phyloP scores from a whole-genome alignment of 306 rosid genomes.

The Casuarina glauca region DNA sequence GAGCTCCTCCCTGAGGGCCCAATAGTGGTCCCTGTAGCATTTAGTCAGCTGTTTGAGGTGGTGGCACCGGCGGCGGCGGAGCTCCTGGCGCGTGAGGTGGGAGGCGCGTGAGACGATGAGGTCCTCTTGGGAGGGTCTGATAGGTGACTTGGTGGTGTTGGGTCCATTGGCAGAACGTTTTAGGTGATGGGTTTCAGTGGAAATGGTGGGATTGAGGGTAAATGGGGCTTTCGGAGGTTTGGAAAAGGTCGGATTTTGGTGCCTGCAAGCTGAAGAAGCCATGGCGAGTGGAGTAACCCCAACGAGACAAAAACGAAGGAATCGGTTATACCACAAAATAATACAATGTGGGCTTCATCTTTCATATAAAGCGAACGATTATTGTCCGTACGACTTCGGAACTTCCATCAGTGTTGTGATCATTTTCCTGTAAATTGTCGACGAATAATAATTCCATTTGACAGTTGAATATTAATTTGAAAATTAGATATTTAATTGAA shows the following conservation, averaged over 20 bases:
- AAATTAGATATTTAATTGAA: no score
- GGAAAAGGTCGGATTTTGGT: constrained; percentile 13
- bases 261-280: constrained; percentile 32
- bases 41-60: constrained; percentile 25
- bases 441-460: no score
- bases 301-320: not conserved
- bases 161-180: not conserved
- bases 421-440: no score
- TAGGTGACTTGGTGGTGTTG: not conserved
- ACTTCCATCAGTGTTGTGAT: no score
- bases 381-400: no score
- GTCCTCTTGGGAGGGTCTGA: constrained; percentile 5
- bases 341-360: no score
- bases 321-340: no score
- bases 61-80: constrained; percentile 31
- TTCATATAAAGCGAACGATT: no score
- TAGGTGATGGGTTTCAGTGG: not conserved
- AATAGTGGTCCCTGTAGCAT: constrained; percentile 34
- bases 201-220: not conserved
- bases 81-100: constrained; percentile 32
- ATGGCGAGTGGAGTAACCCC: not conserved
- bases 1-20: constrained; percentile 34
- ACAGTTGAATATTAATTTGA: no score
- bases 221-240: constrained; percentile 14
- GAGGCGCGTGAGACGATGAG: constrained; percentile 2